These are phyloP conservation scores for Tephrocybe sp. DNA, from an alignment of 768 basidiomycete genomes.

Conservation along the genomic window DNA sequence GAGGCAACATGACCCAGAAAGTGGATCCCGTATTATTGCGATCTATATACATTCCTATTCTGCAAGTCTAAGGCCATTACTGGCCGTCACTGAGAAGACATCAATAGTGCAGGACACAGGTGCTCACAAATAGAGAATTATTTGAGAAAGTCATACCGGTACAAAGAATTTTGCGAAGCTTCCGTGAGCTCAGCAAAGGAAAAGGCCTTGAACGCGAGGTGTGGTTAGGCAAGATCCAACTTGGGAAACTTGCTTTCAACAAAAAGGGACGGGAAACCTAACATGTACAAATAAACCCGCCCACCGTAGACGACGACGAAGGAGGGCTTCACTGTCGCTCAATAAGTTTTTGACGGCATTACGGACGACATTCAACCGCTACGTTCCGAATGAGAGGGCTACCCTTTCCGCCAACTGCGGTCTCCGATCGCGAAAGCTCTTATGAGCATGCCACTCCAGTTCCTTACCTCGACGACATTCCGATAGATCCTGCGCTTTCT, in stretches of 20 bases:
- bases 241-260: not conserved
- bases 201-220: too few relatives aligned
- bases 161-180: too few relatives aligned
- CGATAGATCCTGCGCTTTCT: conserved; percentile 77
- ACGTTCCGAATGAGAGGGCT: conserved; percentile 52
- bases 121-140: too few relatives aligned
- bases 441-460: conserved; percentile 60
- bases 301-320: conserved; percentile 42
- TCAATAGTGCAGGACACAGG: too few relatives aligned
- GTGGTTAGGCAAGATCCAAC: too few relatives aligned
- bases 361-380: not conserved
- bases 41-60: too few relatives aligned
- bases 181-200: too few relatives aligned
- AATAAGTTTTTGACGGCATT: conserved; percentile 7
- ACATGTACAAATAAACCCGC: conserved; percentile 38
- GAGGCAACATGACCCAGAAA: too few relatives aligned
- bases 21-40: too few relatives aligned
- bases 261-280: conserved; percentile 14
- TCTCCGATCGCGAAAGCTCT: conserved; percentile 52
- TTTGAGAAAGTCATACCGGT: too few relatives aligned
- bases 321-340: conserved; percentile 18
- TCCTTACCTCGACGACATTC: conserved; percentile 62
- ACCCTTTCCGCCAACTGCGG: conserved; percentile 48
- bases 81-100: too few relatives aligned
- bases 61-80: too few relatives aligned